Evolutionary conservation across 2,329 filamentous ascomycete species (phyloP).

Genomic region (Leptographium wingfieldii): DNA sequence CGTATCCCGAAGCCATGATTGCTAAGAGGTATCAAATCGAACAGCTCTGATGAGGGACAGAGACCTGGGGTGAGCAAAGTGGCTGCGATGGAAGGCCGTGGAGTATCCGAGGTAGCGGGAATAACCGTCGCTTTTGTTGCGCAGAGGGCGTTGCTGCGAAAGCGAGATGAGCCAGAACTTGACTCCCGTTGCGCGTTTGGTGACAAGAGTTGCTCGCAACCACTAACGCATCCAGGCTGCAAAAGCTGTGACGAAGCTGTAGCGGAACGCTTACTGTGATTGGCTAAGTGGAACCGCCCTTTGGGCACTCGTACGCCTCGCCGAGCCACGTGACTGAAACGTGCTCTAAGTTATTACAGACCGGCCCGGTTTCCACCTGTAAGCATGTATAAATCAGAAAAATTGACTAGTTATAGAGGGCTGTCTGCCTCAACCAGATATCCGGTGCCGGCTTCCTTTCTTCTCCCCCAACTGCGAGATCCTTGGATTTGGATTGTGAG

Average conservation of each 20-base stretch:
- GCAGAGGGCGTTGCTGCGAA: not conserved
- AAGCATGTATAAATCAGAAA: not conserved
- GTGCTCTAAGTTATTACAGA: not conserved
- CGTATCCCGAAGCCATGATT: constrained; percentile 83
- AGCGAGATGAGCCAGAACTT: not conserved
- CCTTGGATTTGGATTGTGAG: not conserved
- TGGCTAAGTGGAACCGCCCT: not conserved
- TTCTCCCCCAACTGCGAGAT: not conserved
- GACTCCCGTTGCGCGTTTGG: constrained; percentile 2
- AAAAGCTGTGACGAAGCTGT: constrained; percentile 16
- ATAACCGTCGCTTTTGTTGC: not conserved
- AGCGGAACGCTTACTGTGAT: not conserved
- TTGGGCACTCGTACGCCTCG: no score
- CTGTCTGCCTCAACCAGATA: not conserved
- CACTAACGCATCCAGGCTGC: constrained; percentile 9
- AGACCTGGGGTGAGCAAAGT: not conserved
- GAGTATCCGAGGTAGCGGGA: not conserved
- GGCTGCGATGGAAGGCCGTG: not conserved
- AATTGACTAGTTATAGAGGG: not conserved
- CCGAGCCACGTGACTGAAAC: not conserved
- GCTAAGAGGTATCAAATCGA: not conserved
- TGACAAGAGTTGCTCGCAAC: not conserved
- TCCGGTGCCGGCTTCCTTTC: not conserved
- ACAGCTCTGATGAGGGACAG: not conserved
- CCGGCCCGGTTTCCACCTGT: not conserved